phyloP scores from a whole-genome alignment of 177 flowering plant genomes.

The Vitis hybrid region DNA sequence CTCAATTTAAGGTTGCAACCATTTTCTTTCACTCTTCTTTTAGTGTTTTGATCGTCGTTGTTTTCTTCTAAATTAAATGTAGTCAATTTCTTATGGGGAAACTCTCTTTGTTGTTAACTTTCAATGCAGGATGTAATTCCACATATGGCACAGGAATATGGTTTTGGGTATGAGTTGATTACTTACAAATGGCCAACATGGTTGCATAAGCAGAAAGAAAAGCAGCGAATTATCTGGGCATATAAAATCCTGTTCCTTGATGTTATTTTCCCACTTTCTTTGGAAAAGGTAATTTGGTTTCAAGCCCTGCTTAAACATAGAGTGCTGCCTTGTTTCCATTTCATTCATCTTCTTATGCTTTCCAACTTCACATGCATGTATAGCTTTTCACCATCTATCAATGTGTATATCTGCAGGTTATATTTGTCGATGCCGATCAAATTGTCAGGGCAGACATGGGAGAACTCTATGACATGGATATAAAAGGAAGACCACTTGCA shows the following conservation, averaged over 20 bases:
- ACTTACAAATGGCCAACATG: conserved; percentile 99
- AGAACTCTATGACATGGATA: conserved; percentile 97
- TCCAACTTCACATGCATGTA: neutral
- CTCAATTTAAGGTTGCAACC: conserved; percentile 85
- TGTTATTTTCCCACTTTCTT: conserved; percentile 94
- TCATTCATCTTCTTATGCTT: neutral
- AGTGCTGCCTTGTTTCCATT: neutral
- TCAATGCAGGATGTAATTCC: conserved; percentile 85
- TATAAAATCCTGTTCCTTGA: conserved; percentile 95
- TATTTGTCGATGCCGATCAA: conserved; percentile 99
- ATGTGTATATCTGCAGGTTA: conserved; percentile 62
- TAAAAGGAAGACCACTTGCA: conserved; percentile 89
- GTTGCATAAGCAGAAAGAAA: conserved; percentile 97
- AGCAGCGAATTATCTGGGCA: conserved; percentile 98
- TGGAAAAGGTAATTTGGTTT: conserved; percentile 69
- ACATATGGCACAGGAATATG: conserved; percentile 91
- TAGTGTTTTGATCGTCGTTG: neutral
- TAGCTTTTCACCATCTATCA: neutral
- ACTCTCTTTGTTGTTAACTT: neutral
- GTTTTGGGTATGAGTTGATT: conserved; percentile 86
- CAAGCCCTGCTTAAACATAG: neutral
- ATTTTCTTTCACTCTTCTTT: neutral
- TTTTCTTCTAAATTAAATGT: neutral
- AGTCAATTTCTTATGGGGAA: neutral
- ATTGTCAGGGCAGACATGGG: conserved; percentile 95